phyloP scores from a whole-genome alignment of 1,284 basidiomycete genomes.

The Malassezia vespertilionis region DNA sequence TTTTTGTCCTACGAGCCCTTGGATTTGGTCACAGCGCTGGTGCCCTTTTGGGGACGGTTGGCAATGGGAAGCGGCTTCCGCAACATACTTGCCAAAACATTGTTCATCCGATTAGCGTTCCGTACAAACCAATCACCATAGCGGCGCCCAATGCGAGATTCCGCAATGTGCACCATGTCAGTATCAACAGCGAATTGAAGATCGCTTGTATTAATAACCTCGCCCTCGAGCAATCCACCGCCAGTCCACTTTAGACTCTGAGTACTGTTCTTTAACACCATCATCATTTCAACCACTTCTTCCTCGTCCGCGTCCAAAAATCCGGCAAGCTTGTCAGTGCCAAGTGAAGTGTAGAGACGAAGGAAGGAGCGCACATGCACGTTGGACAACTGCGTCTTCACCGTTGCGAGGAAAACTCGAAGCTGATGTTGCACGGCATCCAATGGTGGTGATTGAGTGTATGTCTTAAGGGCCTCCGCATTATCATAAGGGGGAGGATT shows the following conservation, averaged over 20 bases:
- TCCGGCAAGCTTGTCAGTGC: slow-evolving; percentile 76
- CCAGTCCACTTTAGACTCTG: slow-evolving; percentile 57
- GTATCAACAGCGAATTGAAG: slow-evolving; percentile 89
- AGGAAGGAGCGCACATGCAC: slow-evolving; percentile 80
- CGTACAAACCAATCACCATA: slow-evolving; percentile 96
- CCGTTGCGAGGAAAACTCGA: slow-evolving; percentile 67
- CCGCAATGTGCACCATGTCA: slow-evolving; percentile 89
- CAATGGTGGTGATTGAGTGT: slow-evolving; percentile 52
- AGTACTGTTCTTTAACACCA: slow-evolving; percentile 78
- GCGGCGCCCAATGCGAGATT: slow-evolving; percentile 78
- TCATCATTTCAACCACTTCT: slow-evolving; percentile 86
- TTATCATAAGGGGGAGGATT: slow-evolving; percentile 83
- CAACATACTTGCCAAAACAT: slow-evolving; percentile 14
- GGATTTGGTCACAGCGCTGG: neutral
- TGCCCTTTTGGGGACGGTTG: neutral
- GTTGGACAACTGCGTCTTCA: slow-evolving; percentile 64
- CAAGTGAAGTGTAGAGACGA: slow-evolving; percentile 87
- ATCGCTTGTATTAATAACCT: slow-evolving; percentile 79
- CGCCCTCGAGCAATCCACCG: slow-evolving; percentile 65
- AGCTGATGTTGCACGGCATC: slow-evolving; percentile 80
- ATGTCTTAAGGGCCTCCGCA: slow-evolving; percentile 56
- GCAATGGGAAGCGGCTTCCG: neutral
- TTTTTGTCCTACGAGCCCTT: neutral
- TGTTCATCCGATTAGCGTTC: slow-evolving; percentile 38
- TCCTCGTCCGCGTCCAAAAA: slow-evolving; percentile 81